These are phyloP conservation scores for Cyathus striatus DNA, from an alignment of 768 basidiomycete genomes.

Conservation along the genomic window DNA sequence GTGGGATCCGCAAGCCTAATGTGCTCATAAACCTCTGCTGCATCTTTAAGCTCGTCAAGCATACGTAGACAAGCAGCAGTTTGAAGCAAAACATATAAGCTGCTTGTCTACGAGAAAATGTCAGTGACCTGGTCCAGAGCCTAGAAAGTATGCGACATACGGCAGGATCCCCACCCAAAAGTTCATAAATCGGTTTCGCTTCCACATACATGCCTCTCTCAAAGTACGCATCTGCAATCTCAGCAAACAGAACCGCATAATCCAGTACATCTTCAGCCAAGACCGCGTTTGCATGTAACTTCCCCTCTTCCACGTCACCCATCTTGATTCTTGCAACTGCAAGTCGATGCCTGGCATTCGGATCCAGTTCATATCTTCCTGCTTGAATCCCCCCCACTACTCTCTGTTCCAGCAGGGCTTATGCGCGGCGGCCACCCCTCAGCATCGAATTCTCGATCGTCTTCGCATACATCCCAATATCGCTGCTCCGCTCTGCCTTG, in stretches of 20 bases:
- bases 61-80: conserved; percentile 80
- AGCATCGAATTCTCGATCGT: conserved; percentile 87
- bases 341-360: conserved; percentile 77
- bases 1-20: conserved; percentile 70
- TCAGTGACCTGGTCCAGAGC: not conserved
- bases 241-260: conserved; percentile 73
- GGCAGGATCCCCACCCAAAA: conserved; percentile 67
- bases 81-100: conserved; percentile 64
- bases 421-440: conserved; percentile 21
- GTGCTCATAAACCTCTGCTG: conserved; percentile 79
- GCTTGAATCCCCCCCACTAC: conserved; percentile 45
- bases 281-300: conserved; percentile 72
- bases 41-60: conserved; percentile 68
- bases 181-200: conserved; percentile 77
- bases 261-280: conserved; percentile 67
- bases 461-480: conserved; percentile 77
- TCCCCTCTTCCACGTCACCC: conserved; percentile 76
- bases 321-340: conserved; percentile 79
- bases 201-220: conserved; percentile 71
- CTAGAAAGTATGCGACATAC: conserved; percentile 38
- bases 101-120: conserved; percentile 53
- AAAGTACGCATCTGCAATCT: conserved; percentile 84
- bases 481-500: conserved; percentile 70
- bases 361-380: conserved; percentile 61
- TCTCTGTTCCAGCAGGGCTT: conserved; percentile 16